These are phyloP conservation scores for Moricandia moricandioides DNA, from an alignment of 345 rosid genomes.

Conservation along the genomic window DNA sequence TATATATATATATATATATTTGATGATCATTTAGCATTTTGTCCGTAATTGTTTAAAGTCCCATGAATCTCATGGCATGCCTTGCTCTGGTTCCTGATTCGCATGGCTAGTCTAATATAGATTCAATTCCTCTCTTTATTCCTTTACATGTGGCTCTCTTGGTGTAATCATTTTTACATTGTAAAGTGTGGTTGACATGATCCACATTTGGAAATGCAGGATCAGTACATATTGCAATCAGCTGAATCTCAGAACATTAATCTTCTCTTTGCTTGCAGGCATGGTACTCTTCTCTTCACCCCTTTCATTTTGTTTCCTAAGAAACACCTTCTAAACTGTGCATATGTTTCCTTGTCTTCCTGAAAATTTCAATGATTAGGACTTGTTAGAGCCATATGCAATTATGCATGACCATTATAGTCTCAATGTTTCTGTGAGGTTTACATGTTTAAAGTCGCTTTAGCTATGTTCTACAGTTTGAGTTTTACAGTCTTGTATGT, in stretches of 20 bases:
- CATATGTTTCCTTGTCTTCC: background rate
- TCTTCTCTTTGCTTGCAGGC: constrained; percentile 98
- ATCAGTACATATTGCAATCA: constrained; percentile 64
- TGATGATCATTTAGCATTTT: too few relatives aligned
- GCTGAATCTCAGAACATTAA: constrained; percentile 6
- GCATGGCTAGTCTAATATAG: background rate
- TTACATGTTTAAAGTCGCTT: background rate
- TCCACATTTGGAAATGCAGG: constrained; percentile 52
- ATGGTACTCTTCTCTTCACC: constrained; percentile 59
- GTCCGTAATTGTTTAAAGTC: too few relatives aligned
- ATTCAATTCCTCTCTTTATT: background rate
- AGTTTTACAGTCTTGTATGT: background rate
- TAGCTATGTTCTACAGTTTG: background rate
- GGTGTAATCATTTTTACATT: background rate
- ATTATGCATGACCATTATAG: background rate
- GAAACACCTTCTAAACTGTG: background rate
- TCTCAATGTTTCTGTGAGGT: background rate
- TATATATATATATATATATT: too few relatives aligned
- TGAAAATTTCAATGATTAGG: background rate
- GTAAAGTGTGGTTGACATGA: background rate
- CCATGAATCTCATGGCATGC: too few relatives aligned
- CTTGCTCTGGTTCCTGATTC: too few relatives aligned
- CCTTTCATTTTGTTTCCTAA: background rate
- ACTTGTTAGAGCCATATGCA: background rate
- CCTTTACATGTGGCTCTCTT: background rate